Evolutionary conservation across 495 filamentous ascomycete genomes (phyloP), one percentile per base, ranked within the genome.

Genomic region (Aspergillus nanangensis): DNA sequence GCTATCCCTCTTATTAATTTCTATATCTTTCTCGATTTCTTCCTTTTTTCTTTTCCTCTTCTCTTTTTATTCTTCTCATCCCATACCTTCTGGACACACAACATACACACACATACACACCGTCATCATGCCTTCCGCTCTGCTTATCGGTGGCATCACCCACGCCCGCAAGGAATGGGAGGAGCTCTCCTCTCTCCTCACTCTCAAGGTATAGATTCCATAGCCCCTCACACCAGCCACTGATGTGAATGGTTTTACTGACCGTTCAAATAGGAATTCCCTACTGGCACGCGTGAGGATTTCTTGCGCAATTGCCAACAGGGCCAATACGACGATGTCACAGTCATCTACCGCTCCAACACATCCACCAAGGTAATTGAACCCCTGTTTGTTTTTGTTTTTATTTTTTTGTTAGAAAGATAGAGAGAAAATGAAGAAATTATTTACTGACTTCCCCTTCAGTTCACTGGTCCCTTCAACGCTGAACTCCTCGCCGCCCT

Each of bases 391-490:
- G n/a, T n/a, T n/a, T n/a, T n/a, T n/a, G n/a, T n/a, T n/a, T n/a
- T n/a, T n/a, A n/a, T n/a, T n/a, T n/a, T n/a, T n/a, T n/a, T n/a
- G n/a, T n/a, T n/a, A n/a, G n/a, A n/a, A n/a, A n/a, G n/a, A n/a
- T n/a, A n/a, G n/a, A n/a, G n/a, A n/a, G n/a, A n/a, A n/a, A n/a
- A n/a, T n/a, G n/a, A n/a, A n/a, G n/a, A n/a, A n/a, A n/a, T n/a
- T n/a, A n/a, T n/a, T n/a, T n/a, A n/a, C n/a, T n/a, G n/a, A n/a
- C n/a, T n/a, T n/a, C n/a, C n/a, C n/a, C n/a, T n/a, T 5, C 44
- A 83, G 78, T 67, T 72, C 41, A 84, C 80, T 11, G 80, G 80
- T 20, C 71, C 74, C 17, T 83, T 83, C 52, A 70, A 84, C 49
- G 65, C 61, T 14, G 80, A 82, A 50, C 52, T 88, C 44, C 58